Evolutionary conservation across 73 alveolate species (phyloP), one percentile per base, ranked within the genome.

Genomic region (Halteria grandinella): DNA sequence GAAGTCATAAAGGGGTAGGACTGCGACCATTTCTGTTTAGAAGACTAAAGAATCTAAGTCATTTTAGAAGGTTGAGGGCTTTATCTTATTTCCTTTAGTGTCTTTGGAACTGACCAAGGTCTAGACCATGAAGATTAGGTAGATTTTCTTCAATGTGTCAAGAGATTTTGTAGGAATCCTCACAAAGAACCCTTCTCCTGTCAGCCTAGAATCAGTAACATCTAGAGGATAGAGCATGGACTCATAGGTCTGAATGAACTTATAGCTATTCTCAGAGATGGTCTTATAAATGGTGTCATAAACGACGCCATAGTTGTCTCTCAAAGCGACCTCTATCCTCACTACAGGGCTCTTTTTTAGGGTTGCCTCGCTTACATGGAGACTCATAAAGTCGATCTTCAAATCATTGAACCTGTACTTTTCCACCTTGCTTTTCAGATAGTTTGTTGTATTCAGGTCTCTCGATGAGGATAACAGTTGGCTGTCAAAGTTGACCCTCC

Each of bases 81-180:
- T 66, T 25, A 66, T 41, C 36, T 66, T 66, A n/a, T 12, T 33
- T 44, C 80, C 80, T 27, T 66, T 66, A 5, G 80, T 36, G 32
- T 44, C 66, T 25, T 66, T 44, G 15, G 20, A 45, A 7, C 28
- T 25, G 1, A 47, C 63, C 6, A 41, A 28, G 8, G 80, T 66
- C 51, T 66, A 45, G 12, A 66, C 80, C 69, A 66, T 25, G 21
- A 66, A 66, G 4, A 66, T 41, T 53, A 66, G 47, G 36, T 66
- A 66, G 1, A 66, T 8, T 45, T 66, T 44, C 34, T 66, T 66
- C 29, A 66, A 33, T 2, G 80, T 66, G 4, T 66, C 80, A 5
- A 66, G 50, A 2, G 80, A 66, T 24, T 66, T 66, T 3, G 80
- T 44, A n/a, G 80, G 80, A 14, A 66, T 66, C 39, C 80, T 66